A percentile compares a stretch with the other conserved stretches of the same genome.
Conservation (phyloP, 495 filamentous ascomycete genomes). For the Neurospora tetraspora region DNA sequence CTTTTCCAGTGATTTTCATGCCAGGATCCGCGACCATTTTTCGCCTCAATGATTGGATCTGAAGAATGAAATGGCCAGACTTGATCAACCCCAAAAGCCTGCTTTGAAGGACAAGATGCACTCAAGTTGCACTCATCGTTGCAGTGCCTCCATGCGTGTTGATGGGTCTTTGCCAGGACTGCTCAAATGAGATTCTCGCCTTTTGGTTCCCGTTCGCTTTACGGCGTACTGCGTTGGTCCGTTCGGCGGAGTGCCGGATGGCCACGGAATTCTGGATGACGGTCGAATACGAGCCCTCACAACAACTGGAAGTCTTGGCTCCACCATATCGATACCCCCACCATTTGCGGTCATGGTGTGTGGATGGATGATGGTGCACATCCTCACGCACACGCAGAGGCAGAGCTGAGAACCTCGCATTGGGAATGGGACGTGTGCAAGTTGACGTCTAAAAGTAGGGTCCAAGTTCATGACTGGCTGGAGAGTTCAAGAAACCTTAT, state of each 20-base stretch:
- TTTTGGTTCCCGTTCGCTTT: neutral
- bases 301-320: neutral
- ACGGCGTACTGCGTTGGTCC: neutral
- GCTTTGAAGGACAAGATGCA: neutral
- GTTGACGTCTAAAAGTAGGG: neutral
- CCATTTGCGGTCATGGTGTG: neutral
- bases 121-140: neutral
- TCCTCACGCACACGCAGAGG: neutral
- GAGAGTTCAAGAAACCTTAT: neutral
- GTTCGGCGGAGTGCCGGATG: neutral
- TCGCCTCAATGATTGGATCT: neutral
- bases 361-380: neutral
- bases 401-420: neutral
- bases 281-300: conserved; percentile 18
- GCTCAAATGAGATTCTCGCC: neutral
- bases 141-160: neutral
- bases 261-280: conserved; percentile 1
- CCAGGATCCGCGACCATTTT: neutral
- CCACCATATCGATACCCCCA: neutral
- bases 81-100: neutral
- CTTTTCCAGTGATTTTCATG: neutral
- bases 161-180: neutral
- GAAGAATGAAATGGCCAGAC: neutral
- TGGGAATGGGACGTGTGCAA: neutral
- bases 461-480: neutral